Percentiles rank a stretch among this genome's conserved stretches.
Evolutionary conservation across 805 yeast species (phyloP).

Genomic region (Candida endomychidarum): DNA sequence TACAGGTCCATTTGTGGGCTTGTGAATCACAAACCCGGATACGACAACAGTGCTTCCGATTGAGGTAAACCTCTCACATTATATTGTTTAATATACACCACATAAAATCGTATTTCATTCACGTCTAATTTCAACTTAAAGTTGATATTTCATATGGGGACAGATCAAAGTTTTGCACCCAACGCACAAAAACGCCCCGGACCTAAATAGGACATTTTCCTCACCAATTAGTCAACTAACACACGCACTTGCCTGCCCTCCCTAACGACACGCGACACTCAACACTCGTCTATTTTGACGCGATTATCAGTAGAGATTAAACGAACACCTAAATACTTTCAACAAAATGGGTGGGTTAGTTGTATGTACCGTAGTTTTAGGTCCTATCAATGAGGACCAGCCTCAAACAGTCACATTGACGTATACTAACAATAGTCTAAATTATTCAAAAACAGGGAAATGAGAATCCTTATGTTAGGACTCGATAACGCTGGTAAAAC

Average conservation of each 20-base stretch:
- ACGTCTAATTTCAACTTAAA: too few species aligned
- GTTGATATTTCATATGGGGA: too few species aligned
- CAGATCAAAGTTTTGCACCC: too few species aligned
- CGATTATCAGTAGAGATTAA: background rate
- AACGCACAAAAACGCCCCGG: too few species aligned
- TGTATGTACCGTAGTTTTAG: constrained; percentile 10
- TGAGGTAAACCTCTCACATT: too few species aligned
- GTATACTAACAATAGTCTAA: constrained; percentile 26
- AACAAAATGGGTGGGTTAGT: constrained; percentile 15
- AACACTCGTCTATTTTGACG: constrained; percentile 3
- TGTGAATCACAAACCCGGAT: too few species aligned
- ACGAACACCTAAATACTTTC: background rate
- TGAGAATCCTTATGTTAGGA: constrained; percentile 92
- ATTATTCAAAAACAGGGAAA: constrained; percentile 79
- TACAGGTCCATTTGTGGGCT: too few species aligned
- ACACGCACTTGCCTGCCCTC: background rate
- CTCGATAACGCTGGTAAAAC: constrained; percentile 94
- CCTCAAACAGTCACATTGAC: constrained; percentile 6
- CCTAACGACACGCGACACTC: background rate
- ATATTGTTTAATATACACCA: too few species aligned
- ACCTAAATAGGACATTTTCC: too few species aligned
- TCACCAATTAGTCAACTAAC: background rate
- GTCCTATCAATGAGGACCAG: background rate
- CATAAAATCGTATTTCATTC: too few species aligned
- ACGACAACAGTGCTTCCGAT: too few species aligned